Base-by-base conservation (phyloP, 2,329 filamentous ascomycete species). In the Phaeosphaeriaceae sp. region DNA sequence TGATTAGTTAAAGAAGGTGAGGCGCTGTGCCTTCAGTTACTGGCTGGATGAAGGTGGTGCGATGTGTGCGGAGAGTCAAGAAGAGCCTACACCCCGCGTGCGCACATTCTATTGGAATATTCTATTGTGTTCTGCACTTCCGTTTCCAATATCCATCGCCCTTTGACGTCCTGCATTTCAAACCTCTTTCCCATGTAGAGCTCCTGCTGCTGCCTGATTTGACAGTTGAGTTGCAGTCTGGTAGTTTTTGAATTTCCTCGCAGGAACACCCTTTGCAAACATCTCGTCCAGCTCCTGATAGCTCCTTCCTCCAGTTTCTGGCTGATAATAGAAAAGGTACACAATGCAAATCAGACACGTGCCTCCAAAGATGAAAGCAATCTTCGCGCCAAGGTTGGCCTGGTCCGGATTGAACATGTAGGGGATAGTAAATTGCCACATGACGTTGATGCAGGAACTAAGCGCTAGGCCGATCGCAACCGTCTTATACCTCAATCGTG, bases 251-350 rank as follows among this genome's bases (percentile, higher is more conserved):
- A 63, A 63, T 48, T 59, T 56, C 36, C 61, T 56, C n/a, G 63
- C 63, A 22, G 53, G 41, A n/a, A 60, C 53, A 27, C 53, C 55
- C 53, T 58, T 59, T 78, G 94, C 89, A 68, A 96, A 96, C 50
- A 96, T 81, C 41, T 93, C 71, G 73, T 96, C 91, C 58, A 96
- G 80, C 78, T 96, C 91, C 11, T 90, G 91, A 72, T 92, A 95
- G 0, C 90, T 89, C 25, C 91, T 86, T 7, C 90, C 92, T 1
- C 81, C 81, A 0, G 91, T 91, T 72, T 96, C 91, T 0, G 91
- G 91, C 0, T 92, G 81, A 7, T 89, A 85, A 81, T 91, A 92
- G 72, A 86, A 92, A 0, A 88, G 88, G 79, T 92, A 94, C 13
- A 93, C 48, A 20, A 55, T 47, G 27, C 51, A 58, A 17, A 55